Conservation (phyloP, 2,329 filamentous ascomycete species). For the Sordariomycetes sp. region DNA sequence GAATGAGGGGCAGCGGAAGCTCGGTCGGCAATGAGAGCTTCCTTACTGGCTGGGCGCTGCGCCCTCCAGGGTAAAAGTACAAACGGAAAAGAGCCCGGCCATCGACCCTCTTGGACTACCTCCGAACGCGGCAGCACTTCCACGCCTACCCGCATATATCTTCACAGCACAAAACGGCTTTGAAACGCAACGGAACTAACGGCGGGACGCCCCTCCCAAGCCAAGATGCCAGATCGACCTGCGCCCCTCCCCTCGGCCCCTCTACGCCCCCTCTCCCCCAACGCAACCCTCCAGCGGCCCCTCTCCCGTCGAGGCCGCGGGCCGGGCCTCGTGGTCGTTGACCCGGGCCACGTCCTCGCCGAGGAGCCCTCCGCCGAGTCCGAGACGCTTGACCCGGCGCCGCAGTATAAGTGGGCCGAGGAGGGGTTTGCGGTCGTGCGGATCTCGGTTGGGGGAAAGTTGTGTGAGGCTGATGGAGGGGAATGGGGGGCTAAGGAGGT, state of each 20-base stretch:
- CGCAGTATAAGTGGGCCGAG: conserved; percentile 21
- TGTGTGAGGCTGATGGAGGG: background rate
- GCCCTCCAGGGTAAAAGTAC: too few relatives aligned
- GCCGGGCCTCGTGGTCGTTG: conserved; percentile 18
- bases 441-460: background rate
- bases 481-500: conserved; percentile 5
- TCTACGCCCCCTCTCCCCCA: conserved; percentile 1
- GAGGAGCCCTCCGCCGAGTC: conserved; percentile 4
- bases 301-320: conserved; percentile 17
- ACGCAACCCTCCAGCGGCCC: conserved; percentile 11
- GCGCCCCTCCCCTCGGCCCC: background rate
- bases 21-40: too few relatives aligned
- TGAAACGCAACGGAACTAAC: background rate
- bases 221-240: background rate
- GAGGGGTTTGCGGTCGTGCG: conserved; percentile 17
- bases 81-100: too few relatives aligned
- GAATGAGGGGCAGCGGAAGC: too few relatives aligned
- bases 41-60: too few relatives aligned
- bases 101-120: too few relatives aligned
- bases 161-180: background rate
- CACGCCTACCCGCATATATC: background rate
- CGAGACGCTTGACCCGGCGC: conserved; percentile 9
- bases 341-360: conserved; percentile 5
- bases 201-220: background rate
- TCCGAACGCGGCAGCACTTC: background rate